Percentiles rank a stretch among this genome's conserved stretches.
Evolutionary conservation across 495 filamentous ascomycete species (phyloP).

Genomic region (Recurvomyces mirabilis): DNA sequence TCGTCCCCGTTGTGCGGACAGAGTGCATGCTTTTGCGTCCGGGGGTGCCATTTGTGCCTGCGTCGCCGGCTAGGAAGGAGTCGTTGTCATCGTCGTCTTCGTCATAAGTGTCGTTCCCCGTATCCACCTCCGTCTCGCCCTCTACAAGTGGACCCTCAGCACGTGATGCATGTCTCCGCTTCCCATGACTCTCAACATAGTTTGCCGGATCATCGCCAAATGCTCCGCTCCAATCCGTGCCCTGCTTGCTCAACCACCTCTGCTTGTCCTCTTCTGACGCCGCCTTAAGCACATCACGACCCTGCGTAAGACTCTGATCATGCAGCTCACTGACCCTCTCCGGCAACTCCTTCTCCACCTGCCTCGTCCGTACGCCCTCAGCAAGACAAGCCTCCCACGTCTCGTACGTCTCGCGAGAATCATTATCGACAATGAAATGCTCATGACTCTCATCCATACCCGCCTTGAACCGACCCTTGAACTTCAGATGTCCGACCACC

Average conservation of each 20-base stretch:
- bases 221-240: constrained; percentile 80
- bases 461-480: constrained; percentile 70
- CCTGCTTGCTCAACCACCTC: constrained; percentile 68
- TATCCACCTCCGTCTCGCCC: constrained; percentile 36
- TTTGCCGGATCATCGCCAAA: constrained; percentile 57
- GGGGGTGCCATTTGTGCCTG: constrained; percentile 27
- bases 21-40: constrained; percentile 15
- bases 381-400: constrained; percentile 83
- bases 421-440: constrained; percentile 72
- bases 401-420: constrained; percentile 84
- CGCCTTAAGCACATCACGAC: constrained; percentile 64
- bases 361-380: constrained; percentile 64
- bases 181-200: constrained; percentile 39
- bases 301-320: constrained; percentile 63
- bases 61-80: constrained; percentile 31
- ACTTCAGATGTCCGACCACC: constrained; percentile 70
- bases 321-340: constrained; percentile 57
- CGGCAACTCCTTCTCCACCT: constrained; percentile 58
- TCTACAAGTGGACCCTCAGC: constrained; percentile 37
- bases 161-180: constrained; percentile 45
- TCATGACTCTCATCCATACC: constrained; percentile 84
- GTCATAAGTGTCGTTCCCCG: constrained; percentile 25
- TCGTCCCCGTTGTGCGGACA: constrained; percentile 10
- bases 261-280: constrained; percentile 57
- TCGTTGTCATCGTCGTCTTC: constrained; percentile 33